Evolutionary conservation across 2,329 filamentous ascomycete genomes (phyloP).

Genomic region (Penicillium digitatum): DNA sequence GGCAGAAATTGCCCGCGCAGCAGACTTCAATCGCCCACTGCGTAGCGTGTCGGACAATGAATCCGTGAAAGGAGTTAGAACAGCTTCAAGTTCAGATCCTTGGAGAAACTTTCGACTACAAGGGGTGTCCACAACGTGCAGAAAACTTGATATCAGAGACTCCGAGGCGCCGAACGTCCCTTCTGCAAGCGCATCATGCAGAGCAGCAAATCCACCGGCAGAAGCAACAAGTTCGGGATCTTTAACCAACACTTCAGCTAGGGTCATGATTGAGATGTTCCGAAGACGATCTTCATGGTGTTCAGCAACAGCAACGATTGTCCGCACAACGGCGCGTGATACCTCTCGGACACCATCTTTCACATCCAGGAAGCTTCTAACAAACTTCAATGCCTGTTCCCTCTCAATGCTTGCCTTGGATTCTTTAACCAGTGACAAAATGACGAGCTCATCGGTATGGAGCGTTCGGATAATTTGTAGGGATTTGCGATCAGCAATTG

Average conservation of each 20-base stretch:
- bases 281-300: constrained; percentile 79
- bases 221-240: constrained; percentile 77
- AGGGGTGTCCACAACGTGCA: constrained; percentile 84
- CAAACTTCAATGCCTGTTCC: constrained; percentile 94
- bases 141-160: constrained; percentile 78
- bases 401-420: constrained; percentile 95
- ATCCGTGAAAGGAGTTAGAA: constrained; percentile 92
- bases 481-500: constrained; percentile 86
- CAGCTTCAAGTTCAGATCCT: constrained; percentile 80
- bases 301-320: constrained; percentile 85
- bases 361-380: constrained; percentile 90
- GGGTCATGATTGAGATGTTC: constrained; percentile 85
- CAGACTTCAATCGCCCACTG: constrained; percentile 71
- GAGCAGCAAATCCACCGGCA: constrained; percentile 75
- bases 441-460: constrained; percentile 89
- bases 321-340: constrained; percentile 79
- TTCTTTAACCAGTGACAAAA: constrained; percentile 89
- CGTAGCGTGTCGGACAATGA: constrained; percentile 56
- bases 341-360: constrained; percentile 88
- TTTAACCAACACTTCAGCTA: constrained; percentile 85
- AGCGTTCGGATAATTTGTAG: constrained; percentile 80
- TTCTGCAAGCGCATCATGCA: constrained; percentile 90
- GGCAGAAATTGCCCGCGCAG: constrained; percentile 85
- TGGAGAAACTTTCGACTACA: constrained; percentile 75
- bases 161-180: constrained; percentile 90